Evolutionary conservation across 495 filamentous ascomycete species (phyloP).

Genomic region (Penicillium arizonense): DNA sequence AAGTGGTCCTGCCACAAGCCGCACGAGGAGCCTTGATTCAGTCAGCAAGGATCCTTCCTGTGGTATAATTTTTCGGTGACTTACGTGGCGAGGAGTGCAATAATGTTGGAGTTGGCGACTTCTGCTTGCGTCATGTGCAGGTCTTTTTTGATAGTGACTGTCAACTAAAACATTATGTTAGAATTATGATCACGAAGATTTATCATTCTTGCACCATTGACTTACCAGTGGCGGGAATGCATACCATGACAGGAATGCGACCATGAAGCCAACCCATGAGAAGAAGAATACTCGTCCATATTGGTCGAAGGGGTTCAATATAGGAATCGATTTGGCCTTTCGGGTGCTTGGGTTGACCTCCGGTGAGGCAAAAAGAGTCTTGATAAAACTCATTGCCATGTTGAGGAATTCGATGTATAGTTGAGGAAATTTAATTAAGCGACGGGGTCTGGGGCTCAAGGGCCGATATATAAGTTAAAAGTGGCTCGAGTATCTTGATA

Average conservation of each 20-base stretch:
- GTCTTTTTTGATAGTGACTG: conserved; percentile 74
- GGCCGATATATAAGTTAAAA: background rate
- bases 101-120: conserved; percentile 88
- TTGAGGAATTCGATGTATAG: background rate
- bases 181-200: background rate
- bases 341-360: conserved; percentile 70
- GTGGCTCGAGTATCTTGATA: background rate
- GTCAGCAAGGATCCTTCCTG: conserved; percentile 12
- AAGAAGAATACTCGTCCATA: conserved; percentile 94
- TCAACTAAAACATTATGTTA: conserved; percentile 48
- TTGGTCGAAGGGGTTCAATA: conserved; percentile 74
- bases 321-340: conserved; percentile 78
- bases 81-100: conserved; percentile 83
- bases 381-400: conserved; percentile 24
- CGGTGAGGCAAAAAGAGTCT: conserved; percentile 33
- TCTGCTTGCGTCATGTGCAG: conserved; percentile 68
- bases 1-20: conserved; percentile 76
- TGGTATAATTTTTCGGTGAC: conserved; percentile 16
- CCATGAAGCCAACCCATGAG: conserved; percentile 93
- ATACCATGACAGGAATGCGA: conserved; percentile 90
- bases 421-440: background rate
- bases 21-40: conserved; percentile 65
- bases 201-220: background rate
- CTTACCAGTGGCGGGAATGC: conserved; percentile 80
- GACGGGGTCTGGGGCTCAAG: background rate